Base-by-base conservation (phyloP, 2,329 filamentous ascomycete genomes). In the Colletotrichum camelliae region DNA sequence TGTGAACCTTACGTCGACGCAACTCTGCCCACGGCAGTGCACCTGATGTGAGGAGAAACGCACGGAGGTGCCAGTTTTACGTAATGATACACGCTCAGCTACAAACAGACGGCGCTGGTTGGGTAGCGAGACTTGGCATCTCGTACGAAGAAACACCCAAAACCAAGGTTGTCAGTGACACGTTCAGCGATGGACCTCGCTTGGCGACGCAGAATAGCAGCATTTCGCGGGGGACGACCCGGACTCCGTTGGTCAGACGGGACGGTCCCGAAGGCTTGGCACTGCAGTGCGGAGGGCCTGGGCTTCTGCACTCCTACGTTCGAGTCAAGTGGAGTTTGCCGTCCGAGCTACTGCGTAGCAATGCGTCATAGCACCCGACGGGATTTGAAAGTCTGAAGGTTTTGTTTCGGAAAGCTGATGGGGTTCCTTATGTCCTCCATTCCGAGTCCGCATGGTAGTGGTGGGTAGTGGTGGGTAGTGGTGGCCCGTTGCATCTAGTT, bases 1-100 rank as follows among this genome's bases (percentile, higher is more conserved):
- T n/a, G 39, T 15, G n/a, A 69, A 73, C 72, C 58, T 65, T 55
- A 69, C 24, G 27, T 24, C 21, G 24, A 48, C 12, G 62, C 57
- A 62, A 29, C 35, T 48, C 48, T 33, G 43, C 43, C 27, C 58
- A 43, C n/a, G 27, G 64, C 58, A 27, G 43, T 57, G 70, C 70
- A 62, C 33, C 29, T 67, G 57, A 68, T 64, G 61, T 35, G 73
- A 67, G 31, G 39, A 62, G 69, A 76, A 69, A 74, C 74, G 65
- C 74, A 76, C 73, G 55, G 65, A 55, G 60, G 65, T 57, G 58
- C 48, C 70, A n/a, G 57, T 65, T 76, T 76, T 76, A 76, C 70
- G 74, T 76, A 76, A 76, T 39, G 74, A 74, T 60, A 61, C 74
- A 74, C 43, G 70, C 64, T 48, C 64, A 74, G 58, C 64, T 65